Percentiles rank a stretch among this genome's conserved stretches.
Conservation (phyloP, 2,329 filamentous ascomycete genomes). For the Aspergillus sergii region DNA sequence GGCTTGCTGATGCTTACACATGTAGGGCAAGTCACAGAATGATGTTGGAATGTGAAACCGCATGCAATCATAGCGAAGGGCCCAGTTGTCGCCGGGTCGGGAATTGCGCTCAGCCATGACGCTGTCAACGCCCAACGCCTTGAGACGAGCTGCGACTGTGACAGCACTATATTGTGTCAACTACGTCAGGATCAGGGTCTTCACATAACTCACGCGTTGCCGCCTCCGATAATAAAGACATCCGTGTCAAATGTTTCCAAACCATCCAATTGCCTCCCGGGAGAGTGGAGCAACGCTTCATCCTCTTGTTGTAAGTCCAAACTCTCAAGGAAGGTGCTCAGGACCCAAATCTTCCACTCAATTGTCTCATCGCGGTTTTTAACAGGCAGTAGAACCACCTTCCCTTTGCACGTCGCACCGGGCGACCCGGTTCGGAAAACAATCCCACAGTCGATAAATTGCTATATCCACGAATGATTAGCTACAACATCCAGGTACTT, state of each 20-base stretch:
- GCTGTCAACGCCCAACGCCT: constrained; percentile 46
- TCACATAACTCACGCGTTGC: constrained; percentile 38
- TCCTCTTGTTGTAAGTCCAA: constrained; percentile 29
- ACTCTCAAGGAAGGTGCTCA: constrained; percentile 26
- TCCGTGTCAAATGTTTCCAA: constrained; percentile 28
- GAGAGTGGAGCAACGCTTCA: constrained; percentile 15
- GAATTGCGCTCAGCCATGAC: constrained; percentile 48
- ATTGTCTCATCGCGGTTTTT: constrained; percentile 7
- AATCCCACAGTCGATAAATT: constrained; percentile 36
- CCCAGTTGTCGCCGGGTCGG: constrained; percentile 50
- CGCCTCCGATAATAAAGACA: constrained; percentile 43
- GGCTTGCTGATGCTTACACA: constrained; percentile 22
- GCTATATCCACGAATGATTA: constrained; percentile 14
- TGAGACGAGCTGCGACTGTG: constrained; percentile 46
- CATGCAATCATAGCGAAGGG: constrained; percentile 48
- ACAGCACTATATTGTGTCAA: constrained; percentile 35
- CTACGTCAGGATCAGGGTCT: background rate
- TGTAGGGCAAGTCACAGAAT: constrained; percentile 40
- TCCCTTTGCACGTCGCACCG: constrained; percentile 33
- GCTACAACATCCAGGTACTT: background rate
- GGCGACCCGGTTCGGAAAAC: constrained; percentile 36
- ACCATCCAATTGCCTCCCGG: constrained; percentile 13
- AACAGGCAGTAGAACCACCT: constrained; percentile 33
- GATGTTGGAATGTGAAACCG: constrained; percentile 45
- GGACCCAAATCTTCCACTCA: constrained; percentile 33